A percentile compares a stretch with the other conserved stretches of the same genome.
Conservation (phyloP, 2,329 filamentous ascomycete species). For the Aspergillus pseudonomiae region DNA sequence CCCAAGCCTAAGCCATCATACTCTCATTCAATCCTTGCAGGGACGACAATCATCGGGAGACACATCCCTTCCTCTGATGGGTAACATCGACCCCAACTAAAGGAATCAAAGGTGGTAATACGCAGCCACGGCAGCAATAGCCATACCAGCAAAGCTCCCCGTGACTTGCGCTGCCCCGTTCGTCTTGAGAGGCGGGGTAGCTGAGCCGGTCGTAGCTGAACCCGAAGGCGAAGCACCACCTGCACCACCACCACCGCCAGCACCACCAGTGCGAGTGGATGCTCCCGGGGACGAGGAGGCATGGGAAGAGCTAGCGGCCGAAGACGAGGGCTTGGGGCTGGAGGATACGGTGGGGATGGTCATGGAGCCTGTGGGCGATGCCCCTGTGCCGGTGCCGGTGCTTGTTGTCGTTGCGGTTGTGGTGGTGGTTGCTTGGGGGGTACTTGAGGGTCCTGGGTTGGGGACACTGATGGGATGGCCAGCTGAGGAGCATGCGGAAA, state of each 20-base stretch:
- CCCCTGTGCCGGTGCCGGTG: not conserved
- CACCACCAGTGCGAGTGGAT: not conserved
- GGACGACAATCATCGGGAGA: not conserved
- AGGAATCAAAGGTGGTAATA: not conserved
- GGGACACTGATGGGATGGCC: conserved; percentile 43
- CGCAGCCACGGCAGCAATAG: not conserved
- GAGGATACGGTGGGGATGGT: conserved; percentile 9
- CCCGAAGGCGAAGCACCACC: not conserved
- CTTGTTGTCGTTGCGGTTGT: conserved; percentile 7
- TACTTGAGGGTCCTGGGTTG: conserved; percentile 17
- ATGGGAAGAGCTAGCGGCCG: not conserved
- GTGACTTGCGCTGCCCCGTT: not conserved
- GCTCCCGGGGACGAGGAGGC: not conserved
- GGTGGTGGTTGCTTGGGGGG: not conserved
- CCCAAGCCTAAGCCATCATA: not conserved
- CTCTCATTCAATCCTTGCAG: not conserved
- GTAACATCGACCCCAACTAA: not conserved
- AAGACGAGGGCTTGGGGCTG: not conserved
- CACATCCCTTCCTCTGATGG: not conserved
- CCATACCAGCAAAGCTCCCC: not conserved
- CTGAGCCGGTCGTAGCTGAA: not conserved
- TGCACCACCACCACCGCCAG: not conserved
- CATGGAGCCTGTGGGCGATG: conserved; percentile 8
- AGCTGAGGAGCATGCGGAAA: conserved; percentile 37
- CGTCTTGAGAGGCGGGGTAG: not conserved